A percentile compares a stretch with the other conserved stretches of the same genome.
phyloP scores from a whole-genome alignment of 2,329 filamentous ascomycete species.

The Phyllosticta citribraziliensis region DNA sequence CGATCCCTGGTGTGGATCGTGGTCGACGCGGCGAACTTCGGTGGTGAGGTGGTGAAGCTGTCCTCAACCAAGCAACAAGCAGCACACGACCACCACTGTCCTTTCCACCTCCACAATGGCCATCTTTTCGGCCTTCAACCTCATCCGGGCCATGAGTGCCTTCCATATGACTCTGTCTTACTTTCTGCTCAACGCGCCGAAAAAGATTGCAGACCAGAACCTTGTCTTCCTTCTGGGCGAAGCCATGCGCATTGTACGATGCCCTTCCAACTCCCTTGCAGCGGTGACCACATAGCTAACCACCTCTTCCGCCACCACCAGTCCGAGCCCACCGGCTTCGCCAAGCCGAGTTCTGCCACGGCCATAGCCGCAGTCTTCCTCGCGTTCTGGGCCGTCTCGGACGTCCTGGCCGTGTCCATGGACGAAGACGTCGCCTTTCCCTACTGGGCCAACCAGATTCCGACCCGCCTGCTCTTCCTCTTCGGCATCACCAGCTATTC shows the following conservation, averaged over 20 bases:
- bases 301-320: conserved; percentile 22
- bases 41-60: not conserved
- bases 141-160: conserved; percentile 72
- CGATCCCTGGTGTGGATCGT: not conserved
- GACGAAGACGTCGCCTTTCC: conserved; percentile 32
- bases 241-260: conserved; percentile 66
- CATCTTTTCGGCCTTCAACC: conserved; percentile 66
- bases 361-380: conserved; percentile 60
- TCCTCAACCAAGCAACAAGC: not conserved
- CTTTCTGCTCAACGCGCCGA: conserved; percentile 70
- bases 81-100: not conserved
- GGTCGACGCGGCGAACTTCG: not conserved
- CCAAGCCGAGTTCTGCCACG: conserved; percentile 57
- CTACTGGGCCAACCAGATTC: conserved; percentile 45
- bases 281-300: not conserved
- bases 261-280: not conserved
- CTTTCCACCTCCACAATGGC: conserved; percentile 49
- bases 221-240: conserved; percentile 75
- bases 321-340: conserved; percentile 59
- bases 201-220: conserved; percentile 64
- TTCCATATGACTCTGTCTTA: conserved; percentile 78
- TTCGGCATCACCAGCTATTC: conserved; percentile 54
- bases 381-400: conserved; percentile 44
- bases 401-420: conserved; percentile 38
- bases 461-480: conserved; percentile 55